Conservation (phyloP, 305 asterid genomes). For the Ruellia speciosa region DNA sequence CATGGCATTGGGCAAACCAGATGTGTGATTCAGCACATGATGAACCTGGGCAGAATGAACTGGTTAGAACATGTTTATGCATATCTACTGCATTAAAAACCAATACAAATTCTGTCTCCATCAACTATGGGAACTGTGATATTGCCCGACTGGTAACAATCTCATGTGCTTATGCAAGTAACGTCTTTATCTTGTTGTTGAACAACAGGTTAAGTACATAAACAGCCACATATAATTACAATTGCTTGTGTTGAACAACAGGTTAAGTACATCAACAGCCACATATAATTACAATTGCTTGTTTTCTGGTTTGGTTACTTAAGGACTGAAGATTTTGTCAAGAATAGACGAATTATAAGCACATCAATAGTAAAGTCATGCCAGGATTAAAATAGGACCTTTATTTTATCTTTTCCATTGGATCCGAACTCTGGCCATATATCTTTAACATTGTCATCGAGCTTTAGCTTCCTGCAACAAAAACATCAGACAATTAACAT, state of each 20-base stretch:
- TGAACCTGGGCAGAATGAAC: slow-evolving; percentile 54
- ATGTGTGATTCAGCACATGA: slow-evolving; percentile 95
- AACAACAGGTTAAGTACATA: too few relatives aligned
- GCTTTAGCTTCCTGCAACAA: slow-evolving; percentile 68
- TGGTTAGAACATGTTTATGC: slow-evolving; percentile 3
- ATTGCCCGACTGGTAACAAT: too few relatives aligned
- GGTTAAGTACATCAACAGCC: slow-evolving; percentile 13
- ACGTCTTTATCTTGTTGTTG: too few relatives aligned
- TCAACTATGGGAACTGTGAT: too few relatives aligned
- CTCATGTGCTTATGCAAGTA: too few relatives aligned
- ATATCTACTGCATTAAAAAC: background rate
- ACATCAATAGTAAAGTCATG: slow-evolving; percentile 15
- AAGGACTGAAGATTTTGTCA: background rate
- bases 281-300: slow-evolving; percentile 1
- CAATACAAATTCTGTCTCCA: background rate
- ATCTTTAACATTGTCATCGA: slow-evolving; percentile 61
- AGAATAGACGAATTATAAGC: slow-evolving; percentile 1
- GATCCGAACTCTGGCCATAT: slow-evolving; percentile 86
- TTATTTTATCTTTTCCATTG: slow-evolving; percentile 73
- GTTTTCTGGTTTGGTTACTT: slow-evolving; percentile 6
- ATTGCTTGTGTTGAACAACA: background rate
- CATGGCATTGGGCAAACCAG: slow-evolving; percentile 90
- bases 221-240: too few relatives aligned
- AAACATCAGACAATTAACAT: slow-evolving; percentile 22
- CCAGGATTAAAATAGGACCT: slow-evolving; percentile 37